Percentiles rank a stretch among this genome's conserved stretches.
Conservation (phyloP, 148 eudicot genomes). For the Rhododendron griersonianum region DNA sequence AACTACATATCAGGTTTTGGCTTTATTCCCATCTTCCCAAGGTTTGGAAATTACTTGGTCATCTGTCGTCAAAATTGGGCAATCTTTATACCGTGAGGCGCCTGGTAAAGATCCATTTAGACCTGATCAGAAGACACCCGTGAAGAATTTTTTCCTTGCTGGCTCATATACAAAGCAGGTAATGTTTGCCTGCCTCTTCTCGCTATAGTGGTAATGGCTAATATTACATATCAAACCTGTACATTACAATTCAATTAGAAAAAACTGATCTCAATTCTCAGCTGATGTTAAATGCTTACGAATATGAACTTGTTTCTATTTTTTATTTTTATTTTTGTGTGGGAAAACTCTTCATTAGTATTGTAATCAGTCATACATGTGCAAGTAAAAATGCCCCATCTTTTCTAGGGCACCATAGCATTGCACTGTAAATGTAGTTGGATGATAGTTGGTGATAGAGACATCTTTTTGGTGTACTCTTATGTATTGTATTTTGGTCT, state of each 20-base stretch:
- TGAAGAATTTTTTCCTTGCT: constrained; percentile 89
- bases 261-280: not conserved
- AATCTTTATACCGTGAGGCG: constrained; percentile 90
- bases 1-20: constrained; percentile 48
- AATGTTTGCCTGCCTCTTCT: not conserved
- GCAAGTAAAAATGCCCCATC: not conserved
- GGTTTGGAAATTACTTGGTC: constrained; percentile 92
- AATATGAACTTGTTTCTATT: not conserved
- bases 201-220: too few species aligned
- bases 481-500: not conserved
- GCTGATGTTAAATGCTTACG: not conserved
- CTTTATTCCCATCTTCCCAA: constrained; percentile 83
- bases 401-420: not conserved
- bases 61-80: constrained; percentile 92
- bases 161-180: constrained; percentile 99
- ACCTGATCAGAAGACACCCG: constrained; percentile 94
- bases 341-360: not conserved
- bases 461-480: not conserved
- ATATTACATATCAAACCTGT: not conserved
- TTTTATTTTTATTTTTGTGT: not conserved
- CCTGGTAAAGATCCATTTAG: constrained; percentile 99
- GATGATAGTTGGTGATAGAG: not conserved
- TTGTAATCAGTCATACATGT: not conserved
- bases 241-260: not conserved
- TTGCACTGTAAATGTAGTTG: not conserved